These are phyloP conservation scores for Ormosia emarginata DNA, from an alignment of 306 rosid species.

Conservation along the genomic window DNA sequence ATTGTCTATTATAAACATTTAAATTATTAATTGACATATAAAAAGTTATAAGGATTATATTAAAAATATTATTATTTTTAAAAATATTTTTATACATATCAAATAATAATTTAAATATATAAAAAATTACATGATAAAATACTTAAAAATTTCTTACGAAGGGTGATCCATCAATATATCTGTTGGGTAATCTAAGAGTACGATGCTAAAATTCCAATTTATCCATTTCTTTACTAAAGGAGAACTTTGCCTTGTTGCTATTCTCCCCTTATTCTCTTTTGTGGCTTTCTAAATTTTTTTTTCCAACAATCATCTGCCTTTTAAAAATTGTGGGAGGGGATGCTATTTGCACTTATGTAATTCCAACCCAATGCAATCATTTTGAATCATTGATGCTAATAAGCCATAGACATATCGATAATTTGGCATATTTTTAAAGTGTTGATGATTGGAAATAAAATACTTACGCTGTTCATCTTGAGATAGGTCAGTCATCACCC, in stretches of 20 bases:
- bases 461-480: slow-evolving; percentile 23
- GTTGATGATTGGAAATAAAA: slow-evolving; percentile 10
- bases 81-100: too few species aligned
- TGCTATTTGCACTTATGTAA: neutral
- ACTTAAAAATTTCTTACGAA: too few species aligned
- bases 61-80: too few species aligned
- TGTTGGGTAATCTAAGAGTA: neutral
- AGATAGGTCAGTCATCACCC: slow-evolving; percentile 97
- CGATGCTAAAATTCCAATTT: neutral
- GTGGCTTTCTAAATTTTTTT: neutral
- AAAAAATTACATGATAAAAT: too few species aligned
- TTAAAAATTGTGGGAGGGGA: neutral
- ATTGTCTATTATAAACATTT: too few species aligned
- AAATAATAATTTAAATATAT: too few species aligned
- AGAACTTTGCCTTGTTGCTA: neutral
- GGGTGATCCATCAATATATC: neutral
- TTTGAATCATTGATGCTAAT: neutral
- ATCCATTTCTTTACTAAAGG: neutral
- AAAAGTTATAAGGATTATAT: too few species aligned
- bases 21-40: too few species aligned
- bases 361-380: neutral
- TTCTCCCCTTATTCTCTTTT: neutral
- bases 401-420: neutral
- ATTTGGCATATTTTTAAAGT: neutral
- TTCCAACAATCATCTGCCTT: neutral